A percentile compares a stretch with the other conserved stretches of the same genome.
phyloP scores from a whole-genome alignment of 768 basidiomycete species.

The Termitomyces sp. region DNA sequence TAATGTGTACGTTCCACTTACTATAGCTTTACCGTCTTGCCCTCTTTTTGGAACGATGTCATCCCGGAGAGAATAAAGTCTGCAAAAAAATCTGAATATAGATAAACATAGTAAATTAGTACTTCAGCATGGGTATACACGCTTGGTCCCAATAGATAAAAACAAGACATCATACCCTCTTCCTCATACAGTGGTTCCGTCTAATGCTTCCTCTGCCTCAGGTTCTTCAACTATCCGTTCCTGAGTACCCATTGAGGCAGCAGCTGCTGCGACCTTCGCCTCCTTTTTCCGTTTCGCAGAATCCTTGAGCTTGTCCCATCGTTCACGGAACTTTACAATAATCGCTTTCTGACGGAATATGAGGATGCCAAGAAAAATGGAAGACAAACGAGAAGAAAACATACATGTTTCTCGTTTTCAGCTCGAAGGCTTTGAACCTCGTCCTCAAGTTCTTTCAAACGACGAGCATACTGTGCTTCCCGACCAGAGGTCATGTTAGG shows the following conservation, averaged over 20 bases:
- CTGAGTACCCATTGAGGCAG: conserved; percentile 41
- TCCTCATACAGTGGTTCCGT: conserved; percentile 26
- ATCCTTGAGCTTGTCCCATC: conserved; percentile 89
- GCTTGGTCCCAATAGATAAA: neutral
- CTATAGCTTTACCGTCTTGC: too few relatives aligned
- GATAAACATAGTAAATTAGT: neutral
- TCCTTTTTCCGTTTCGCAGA: conserved; percentile 85
- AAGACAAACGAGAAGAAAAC: conserved; percentile 18
- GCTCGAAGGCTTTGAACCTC: conserved; percentile 57
- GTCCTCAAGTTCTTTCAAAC: conserved; percentile 81
- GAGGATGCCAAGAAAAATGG: conserved; percentile 3
- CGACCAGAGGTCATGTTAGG: conserved; percentile 49
- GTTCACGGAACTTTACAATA: conserved; percentile 79
- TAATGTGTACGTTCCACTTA: neutral
- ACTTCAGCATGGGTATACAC: conserved; percentile 8
- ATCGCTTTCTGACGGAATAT: conserved; percentile 60
- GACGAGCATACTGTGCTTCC: conserved; percentile 51
- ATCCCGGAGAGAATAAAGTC: too few relatives aligned
- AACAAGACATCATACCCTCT: neutral
- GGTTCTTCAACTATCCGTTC: conserved; percentile 77
- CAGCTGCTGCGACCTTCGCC: conserved; percentile 54
- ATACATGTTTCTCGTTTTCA: conserved; percentile 83
- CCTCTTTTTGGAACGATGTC: too few relatives aligned
- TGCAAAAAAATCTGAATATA: too few relatives aligned
- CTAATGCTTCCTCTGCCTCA: conserved; percentile 48